phyloP scores from a whole-genome alignment of 371 early-diverging fungal genomes.

The Lichtheimia ramosa region DNA sequence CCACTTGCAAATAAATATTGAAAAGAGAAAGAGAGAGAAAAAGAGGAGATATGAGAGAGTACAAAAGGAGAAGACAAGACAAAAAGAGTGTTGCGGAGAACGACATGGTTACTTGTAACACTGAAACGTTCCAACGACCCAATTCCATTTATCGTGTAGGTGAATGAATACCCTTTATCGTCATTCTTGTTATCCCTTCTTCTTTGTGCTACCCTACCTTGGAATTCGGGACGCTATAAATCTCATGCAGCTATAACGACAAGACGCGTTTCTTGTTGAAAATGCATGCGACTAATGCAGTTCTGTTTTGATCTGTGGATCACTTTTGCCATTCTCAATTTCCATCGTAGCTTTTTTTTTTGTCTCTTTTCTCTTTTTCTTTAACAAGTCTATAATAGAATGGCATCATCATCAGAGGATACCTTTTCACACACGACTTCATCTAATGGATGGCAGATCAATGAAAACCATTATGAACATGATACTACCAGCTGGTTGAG shows the following conservation, averaged over 20 bases:
- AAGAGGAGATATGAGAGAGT: conserved; percentile 2
- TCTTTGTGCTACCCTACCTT: too few species aligned
- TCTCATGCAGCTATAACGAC: too few species aligned
- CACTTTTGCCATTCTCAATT: background rate
- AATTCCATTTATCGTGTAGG: background rate
- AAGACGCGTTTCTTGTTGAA: background rate
- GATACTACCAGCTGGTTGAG: conserved; percentile 16
- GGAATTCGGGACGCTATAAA: too few species aligned
- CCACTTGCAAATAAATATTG: background rate
- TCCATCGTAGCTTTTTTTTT: background rate
- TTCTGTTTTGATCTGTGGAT: background rate
- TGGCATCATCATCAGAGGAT: background rate
- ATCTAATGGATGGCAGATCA: background rate
- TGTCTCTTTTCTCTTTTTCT: background rate
- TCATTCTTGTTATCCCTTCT: too few species aligned
- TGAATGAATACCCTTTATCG: background rate
- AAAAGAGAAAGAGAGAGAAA: background rate
- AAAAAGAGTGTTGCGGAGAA: background rate
- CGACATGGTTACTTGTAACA: background rate
- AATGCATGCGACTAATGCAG: conserved; percentile 1
- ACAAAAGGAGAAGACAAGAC: background rate
- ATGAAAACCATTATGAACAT: background rate
- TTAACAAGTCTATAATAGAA: background rate
- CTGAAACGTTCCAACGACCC: conserved; percentile 2
- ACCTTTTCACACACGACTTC: background rate